A percentile compares a stretch with the other conserved stretches of the same genome.
phyloP scores from a whole-genome alignment of 441 rosid species.

The Erodium texanum region DNA sequence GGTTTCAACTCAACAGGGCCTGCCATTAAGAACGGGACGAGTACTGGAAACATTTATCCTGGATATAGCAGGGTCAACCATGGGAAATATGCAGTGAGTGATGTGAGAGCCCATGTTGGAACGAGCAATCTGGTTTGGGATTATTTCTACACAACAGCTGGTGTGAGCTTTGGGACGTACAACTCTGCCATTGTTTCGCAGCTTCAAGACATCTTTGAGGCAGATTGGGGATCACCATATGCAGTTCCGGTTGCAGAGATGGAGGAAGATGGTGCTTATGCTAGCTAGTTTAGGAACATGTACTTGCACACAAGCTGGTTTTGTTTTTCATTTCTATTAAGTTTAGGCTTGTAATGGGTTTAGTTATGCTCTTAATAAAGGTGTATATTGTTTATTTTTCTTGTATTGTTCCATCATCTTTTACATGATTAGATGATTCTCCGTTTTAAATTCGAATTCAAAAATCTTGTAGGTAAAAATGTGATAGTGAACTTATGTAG shows the following conservation, averaged over 20 bases:
- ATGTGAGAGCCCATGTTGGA: conserved; percentile 61
- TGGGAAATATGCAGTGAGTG: conserved; percentile 67
- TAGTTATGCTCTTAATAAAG: too few species aligned
- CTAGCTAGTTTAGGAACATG: conserved; percentile 21
- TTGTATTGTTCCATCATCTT: too few species aligned
- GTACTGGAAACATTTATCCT: conserved; percentile 54
- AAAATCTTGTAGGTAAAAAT: too few species aligned
- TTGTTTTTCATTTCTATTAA: too few species aligned
- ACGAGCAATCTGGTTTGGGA: conserved; percentile 88
- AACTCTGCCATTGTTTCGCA: conserved; percentile 49
- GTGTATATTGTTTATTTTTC: too few species aligned
- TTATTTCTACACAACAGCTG: conserved; percentile 75
- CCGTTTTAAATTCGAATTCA: too few species aligned
- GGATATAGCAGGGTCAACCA: conserved; percentile 67
- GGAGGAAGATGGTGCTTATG: conserved; percentile 21
- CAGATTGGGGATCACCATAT: conserved; percentile 82
- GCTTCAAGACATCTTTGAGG: conserved; percentile 69
- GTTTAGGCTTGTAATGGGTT: too few species aligned
- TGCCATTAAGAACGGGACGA: conserved; percentile 36
- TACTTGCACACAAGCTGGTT: too few species aligned
- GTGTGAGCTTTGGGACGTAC: conserved; percentile 74
- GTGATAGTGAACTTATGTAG: too few species aligned
- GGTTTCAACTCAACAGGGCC: conserved; percentile 80
- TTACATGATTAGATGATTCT: too few species aligned
- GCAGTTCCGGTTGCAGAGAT: conserved; percentile 34